Percentiles rank a stretch among this genome's conserved stretches.
These are phyloP conservation scores for Capniomyces stellatus DNA, from an alignment of 371 early-diverging fungal species.

Conservation along the genomic window DNA sequence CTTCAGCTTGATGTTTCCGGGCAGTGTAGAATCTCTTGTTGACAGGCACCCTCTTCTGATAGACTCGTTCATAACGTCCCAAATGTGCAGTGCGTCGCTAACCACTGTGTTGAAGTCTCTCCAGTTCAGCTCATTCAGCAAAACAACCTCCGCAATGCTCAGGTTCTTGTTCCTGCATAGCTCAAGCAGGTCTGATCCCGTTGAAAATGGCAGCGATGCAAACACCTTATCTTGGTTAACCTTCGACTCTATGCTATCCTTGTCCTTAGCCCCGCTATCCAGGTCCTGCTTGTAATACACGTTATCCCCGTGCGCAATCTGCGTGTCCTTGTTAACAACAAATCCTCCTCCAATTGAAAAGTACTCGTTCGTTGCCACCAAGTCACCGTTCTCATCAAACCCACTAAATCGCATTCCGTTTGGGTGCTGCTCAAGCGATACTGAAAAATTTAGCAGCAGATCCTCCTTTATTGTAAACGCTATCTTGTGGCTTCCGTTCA, in stretches of 20 bases:
- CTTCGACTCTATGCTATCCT: slow-evolving; percentile 16
- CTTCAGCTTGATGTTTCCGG: slow-evolving; percentile 64
- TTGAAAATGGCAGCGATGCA: slow-evolving; percentile 73
- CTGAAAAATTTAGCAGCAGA: slow-evolving; percentile 66
- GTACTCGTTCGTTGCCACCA: slow-evolving; percentile 84
- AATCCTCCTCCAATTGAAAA: slow-evolving; percentile 93
- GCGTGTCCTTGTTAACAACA: slow-evolving; percentile 78
- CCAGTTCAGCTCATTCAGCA: slow-evolving; percentile 85
- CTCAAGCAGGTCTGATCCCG: slow-evolving; percentile 55
- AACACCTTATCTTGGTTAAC: slow-evolving; percentile 46
- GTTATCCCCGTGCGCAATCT: slow-evolving; percentile 69
- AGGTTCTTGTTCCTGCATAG: slow-evolving; percentile 66
- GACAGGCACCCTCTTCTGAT: slow-evolving; percentile 54
- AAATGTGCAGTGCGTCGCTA: slow-evolving; percentile 52
- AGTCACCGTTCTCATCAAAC: slow-evolving; percentile 52
- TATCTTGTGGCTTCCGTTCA: slow-evolving; percentile 60
- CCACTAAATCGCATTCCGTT: slow-evolving; percentile 89
- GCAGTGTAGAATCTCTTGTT: slow-evolving; percentile 37
- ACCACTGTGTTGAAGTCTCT: slow-evolving; percentile 57
- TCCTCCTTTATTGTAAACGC: slow-evolving; percentile 64
- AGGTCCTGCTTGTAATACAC: slow-evolving; percentile 47
- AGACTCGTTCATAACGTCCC: slow-evolving; percentile 86
- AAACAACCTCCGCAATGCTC: slow-evolving; percentile 91
- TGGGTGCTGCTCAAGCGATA: slow-evolving; percentile 81
- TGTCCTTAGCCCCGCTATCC: neutral